Conservation (phyloP, 2,329 filamentous ascomycete genomes). For the Epichloe festucae region DNA sequence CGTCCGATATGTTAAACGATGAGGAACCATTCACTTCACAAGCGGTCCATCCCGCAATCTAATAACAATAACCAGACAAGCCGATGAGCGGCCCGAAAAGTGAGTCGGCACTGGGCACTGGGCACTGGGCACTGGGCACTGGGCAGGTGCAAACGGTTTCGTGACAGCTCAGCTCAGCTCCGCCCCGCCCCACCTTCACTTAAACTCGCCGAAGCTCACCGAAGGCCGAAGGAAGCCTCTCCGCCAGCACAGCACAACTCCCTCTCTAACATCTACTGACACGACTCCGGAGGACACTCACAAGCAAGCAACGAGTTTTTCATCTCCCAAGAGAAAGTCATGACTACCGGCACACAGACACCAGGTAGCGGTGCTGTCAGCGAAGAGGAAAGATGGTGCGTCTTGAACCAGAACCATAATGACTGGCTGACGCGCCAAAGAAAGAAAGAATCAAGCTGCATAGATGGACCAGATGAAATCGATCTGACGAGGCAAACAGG, state of each 20-base stretch:
- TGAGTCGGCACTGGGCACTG: too few species aligned
- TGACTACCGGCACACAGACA: constrained; percentile 14
- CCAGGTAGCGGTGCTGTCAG: constrained; percentile 5
- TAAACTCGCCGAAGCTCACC: constrained; percentile 12
- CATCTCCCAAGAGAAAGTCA: constrained; percentile 5
- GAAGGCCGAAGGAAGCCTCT: neutral
- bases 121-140: too few species aligned
- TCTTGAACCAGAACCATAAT: neutral
- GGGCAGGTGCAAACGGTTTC: neutral
- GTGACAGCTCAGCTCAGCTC: neutral
- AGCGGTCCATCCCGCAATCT: too few species aligned
- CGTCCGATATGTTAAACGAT: too few species aligned
- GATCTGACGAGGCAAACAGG: constrained; percentile 34
- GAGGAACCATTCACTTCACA: too few species aligned
- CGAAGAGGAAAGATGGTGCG: constrained; percentile 24
- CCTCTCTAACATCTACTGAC: too few species aligned
- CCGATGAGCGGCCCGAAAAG: too few species aligned
- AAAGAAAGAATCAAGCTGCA: neutral
- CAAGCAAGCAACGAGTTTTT: neutral
- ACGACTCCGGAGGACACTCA: neutral
- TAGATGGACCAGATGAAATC: neutral
- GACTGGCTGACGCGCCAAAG: too few species aligned
- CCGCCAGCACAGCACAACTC: neutral
- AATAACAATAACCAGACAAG: too few species aligned
- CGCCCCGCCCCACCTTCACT: constrained; percentile 21